A percentile compares a stretch with the other conserved stretches of the same genome.
Conservation (phyloP, 192 early-diverging fungal genomes). For the Coemansia sp. region DNA sequence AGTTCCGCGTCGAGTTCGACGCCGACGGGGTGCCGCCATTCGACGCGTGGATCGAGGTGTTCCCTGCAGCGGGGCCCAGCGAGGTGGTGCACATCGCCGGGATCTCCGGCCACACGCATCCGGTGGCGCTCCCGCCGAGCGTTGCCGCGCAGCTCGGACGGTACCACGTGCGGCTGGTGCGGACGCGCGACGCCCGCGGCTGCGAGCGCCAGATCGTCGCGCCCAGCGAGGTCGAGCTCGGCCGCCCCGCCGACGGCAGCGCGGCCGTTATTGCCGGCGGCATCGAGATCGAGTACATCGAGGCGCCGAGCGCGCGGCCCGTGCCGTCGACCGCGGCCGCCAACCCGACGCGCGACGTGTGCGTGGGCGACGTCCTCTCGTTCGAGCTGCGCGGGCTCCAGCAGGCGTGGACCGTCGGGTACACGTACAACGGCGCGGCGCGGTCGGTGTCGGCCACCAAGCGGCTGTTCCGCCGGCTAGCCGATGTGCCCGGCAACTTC, state of each 20-base stretch:
- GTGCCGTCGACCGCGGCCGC: conserved; percentile 35
- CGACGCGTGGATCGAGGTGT: conserved; percentile 52
- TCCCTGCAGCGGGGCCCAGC: conserved; percentile 42
- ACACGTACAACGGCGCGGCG: conserved; percentile 47
- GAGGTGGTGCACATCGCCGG: conserved; percentile 37
- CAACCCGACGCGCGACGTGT: conserved; percentile 48
- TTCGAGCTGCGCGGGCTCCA: conserved; percentile 65
- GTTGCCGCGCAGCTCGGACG: conserved; percentile 47
- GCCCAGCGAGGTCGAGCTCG: conserved; percentile 22
- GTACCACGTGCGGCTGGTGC: conserved; percentile 48
- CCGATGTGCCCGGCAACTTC: conserved; percentile 60
- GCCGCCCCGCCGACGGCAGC: conserved; percentile 15
- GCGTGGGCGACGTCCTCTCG: conserved; percentile 66
- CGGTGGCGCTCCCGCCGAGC: conserved; percentile 32
- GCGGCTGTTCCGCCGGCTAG: conserved; percentile 62
- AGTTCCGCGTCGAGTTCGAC: conserved; percentile 50
- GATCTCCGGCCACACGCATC: conserved; percentile 27
- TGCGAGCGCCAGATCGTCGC: conserved; percentile 49
- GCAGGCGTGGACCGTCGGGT: conserved; percentile 60
- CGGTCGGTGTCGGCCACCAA: conserved; percentile 38
- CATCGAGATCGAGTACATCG: conserved; percentile 55
- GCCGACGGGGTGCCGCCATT: conserved; percentile 27
- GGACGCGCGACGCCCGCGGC: conserved; percentile 43
- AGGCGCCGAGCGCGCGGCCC: conserved; percentile 47
- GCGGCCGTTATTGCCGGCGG: conserved; percentile 32